Evolutionary conservation across 2,329 filamentous ascomycete species (phyloP).

Genomic region (Shiraia bambusicola): DNA sequence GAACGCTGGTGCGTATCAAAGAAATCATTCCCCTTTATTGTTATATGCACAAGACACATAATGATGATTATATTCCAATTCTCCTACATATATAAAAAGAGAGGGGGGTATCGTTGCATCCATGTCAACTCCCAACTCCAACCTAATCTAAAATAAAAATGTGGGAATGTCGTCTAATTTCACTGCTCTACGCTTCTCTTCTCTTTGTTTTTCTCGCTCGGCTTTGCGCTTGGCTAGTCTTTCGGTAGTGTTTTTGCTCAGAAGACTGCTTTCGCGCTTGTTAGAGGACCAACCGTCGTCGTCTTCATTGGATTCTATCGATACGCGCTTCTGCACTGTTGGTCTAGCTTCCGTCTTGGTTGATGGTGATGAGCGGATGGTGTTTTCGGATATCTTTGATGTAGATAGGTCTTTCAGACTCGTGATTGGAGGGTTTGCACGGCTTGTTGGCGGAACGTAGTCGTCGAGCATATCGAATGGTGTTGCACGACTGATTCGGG

Average conservation of each 20-base stretch:
- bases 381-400: not conserved
- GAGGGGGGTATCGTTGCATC: no score
- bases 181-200: constrained; percentile 26
- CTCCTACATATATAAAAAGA: not conserved
- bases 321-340: not conserved
- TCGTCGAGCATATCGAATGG: constrained; percentile 33
- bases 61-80: no score
- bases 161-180: constrained; percentile 48
- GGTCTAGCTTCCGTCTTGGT: not conserved
- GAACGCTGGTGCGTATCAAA: no score
- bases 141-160: constrained; percentile 42
- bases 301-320: constrained; percentile 5
- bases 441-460: constrained; percentile 11
- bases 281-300: constrained; percentile 9
- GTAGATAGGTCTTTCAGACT: no score
- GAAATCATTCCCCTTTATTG: no score
- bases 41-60: no score
- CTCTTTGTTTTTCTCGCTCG: constrained; percentile 28
- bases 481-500: constrained; percentile 19
- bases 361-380: constrained; percentile 3
- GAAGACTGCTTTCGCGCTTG: not conserved
- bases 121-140: not conserved
- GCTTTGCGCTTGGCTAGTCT: constrained; percentile 36
- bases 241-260: constrained; percentile 25
- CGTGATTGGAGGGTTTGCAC: constrained; percentile 1